Base-by-base conservation (phyloP, 2,329 filamentous ascomycete species). In the Elsinoe arachidis region DNA sequence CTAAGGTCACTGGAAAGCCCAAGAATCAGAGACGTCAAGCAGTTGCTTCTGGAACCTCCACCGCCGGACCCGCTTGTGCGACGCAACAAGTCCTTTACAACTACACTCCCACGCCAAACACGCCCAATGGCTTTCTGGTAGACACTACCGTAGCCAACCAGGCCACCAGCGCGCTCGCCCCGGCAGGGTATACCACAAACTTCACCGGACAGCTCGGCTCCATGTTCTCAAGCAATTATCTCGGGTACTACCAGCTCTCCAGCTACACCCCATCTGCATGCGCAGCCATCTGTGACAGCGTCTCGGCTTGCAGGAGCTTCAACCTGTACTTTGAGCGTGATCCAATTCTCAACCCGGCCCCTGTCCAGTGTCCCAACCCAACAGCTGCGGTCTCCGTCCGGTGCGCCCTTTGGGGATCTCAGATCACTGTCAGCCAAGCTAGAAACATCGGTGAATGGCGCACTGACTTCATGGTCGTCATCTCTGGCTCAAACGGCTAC, bases 401-500 rank as follows among this genome's bases (percentile, higher is more conserved):
- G 10, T 61, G 60, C 55, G 58, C 56, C 1, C 35, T 61, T 9
- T 61, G 53, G 35, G 58, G 58, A 10, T 43, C 33, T 12, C 26
- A 30, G 4, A 51, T 61, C 12, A 30, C 26, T 14, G 38, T 44
- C 3, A 59, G 59, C 3, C 61, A 57, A 5, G 66, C 66, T 0
- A 68, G 58, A 43, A 68, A 68, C 60, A 57, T 58, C 11, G 66
- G 66, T 30, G 56, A 66, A 19, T 65, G 57, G 37, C 61, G 65
- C 10, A 62, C 61, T n/a, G 57, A 65, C 14, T 68, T 68, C 56
- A 60, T 67, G 35, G 61, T 65, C 17, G 64, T 66, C 56, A 67
- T 68, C 38, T 51, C 59, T 26, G 59, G 60, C 2, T 61, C 60
- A 3, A 61, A 61, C n/a, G 60, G 60, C 4, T 61, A 61, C 38